Evolutionary conservation across 495 filamentous ascomycete species (phyloP).

Genomic region (Tuber borchii): DNA sequence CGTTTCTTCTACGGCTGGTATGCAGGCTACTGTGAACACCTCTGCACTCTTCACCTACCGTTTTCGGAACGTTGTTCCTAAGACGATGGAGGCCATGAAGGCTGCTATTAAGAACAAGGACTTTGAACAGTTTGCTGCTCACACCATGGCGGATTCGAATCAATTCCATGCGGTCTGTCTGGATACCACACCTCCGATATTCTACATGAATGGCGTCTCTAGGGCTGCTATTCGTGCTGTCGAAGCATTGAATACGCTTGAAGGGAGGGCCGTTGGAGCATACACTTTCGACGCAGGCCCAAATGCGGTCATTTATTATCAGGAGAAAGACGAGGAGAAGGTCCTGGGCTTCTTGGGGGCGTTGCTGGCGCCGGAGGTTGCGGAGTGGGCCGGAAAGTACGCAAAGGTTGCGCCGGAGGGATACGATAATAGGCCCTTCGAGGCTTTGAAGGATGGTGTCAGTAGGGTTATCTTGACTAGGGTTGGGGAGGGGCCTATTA

Average conservation of each 20-base stretch:
- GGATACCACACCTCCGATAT: constrained; percentile 93
- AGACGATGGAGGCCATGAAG: constrained; percentile 80
- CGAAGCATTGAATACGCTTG: constrained; percentile 72
- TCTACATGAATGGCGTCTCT: constrained; percentile 93
- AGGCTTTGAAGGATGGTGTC: constrained; percentile 66
- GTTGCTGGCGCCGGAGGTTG: constrained; percentile 47
- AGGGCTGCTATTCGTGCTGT: constrained; percentile 78
- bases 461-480: constrained; percentile 82
- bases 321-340: constrained; percentile 62
- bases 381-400: constrained; percentile 58
- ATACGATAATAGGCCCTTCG: constrained; percentile 53
- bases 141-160: constrained; percentile 95
- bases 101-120: constrained; percentile 66
- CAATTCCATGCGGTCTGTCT: constrained; percentile 90
- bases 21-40: constrained; percentile 91
- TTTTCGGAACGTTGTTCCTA: constrained; percentile 66
- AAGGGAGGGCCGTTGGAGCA: constrained; percentile 68
- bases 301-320: constrained; percentile 92
- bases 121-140: constrained; percentile 77
- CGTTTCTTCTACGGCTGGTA: constrained; percentile 80
- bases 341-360: constrained; percentile 67
- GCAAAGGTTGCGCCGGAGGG: constrained; percentile 47
- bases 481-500: constrained; percentile 83
- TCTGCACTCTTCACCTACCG: constrained; percentile 73
- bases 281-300: constrained; percentile 98